Evolutionary conservation across 331 rosid species (phyloP), one percentile per base, ranked within the genome.

Genomic region (Dryas integrifolia): DNA sequence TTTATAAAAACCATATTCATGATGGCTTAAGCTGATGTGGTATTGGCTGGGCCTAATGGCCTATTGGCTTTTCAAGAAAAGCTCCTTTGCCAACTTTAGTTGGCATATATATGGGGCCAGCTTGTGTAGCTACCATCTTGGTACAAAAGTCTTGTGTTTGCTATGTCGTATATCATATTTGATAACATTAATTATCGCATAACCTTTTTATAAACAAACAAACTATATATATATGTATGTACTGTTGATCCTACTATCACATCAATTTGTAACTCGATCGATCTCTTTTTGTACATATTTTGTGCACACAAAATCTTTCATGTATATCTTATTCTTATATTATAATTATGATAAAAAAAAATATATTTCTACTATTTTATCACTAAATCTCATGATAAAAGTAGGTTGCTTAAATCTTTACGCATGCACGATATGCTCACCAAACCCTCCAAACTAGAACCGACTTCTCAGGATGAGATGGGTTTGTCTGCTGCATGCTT

Each of bases 21-120:
- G 39, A 26, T n/a, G 46, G 14, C 56, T 18, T 26, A 50, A 63
- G 10, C 38, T 64, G 35, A 64, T 16, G 9, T 5, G 30, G 14
- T 10, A 5, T 21, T 3, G 30, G 30, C 5, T 21, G 62, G 62
- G 39, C 41, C 40, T 13, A n/a, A 43, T 24, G 26, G 67, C 67
- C 41, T 13, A n/a, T 63, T 24, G 26, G 67, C 75, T 45, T 58
- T 58, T n/a, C 58, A 58, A 14, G 57, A 57, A 72, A 72, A 72
- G 58, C 48, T 58, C 66, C 48, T 46, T 70, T 70, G 5, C 38
- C 48, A 57, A 71, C 16, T 14, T 57, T 61, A 7, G 35, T 56
- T 14, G 11, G 66, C 48, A 61, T 8, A 41, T 14, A 16, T n/a
- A 60, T 60, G 67, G 67, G 48, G 44, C 44, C 16, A 13, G 21